Evolutionary conservation across 2,329 filamentous ascomycete species (phyloP).

Genomic region (Whalleya microplaca): DNA sequence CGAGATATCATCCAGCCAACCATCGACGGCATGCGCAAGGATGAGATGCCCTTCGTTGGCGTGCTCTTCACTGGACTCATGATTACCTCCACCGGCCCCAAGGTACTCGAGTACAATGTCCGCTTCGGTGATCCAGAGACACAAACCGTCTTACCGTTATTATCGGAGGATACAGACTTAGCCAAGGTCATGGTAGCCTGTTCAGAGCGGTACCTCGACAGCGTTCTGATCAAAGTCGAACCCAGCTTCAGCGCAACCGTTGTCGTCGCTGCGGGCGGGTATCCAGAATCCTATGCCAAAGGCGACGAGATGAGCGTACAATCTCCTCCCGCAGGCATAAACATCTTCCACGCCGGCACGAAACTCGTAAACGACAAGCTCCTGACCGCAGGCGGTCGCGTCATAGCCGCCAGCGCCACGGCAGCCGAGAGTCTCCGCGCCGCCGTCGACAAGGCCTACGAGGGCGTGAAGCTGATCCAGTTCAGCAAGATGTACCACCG

Average conservation of each 20-base stretch:
- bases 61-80: conserved; percentile 84
- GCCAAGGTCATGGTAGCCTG: conserved; percentile 89
- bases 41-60: conserved; percentile 74
- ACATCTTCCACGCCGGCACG: conserved; percentile 94
- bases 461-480: conserved; percentile 75
- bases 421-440: conserved; percentile 72
- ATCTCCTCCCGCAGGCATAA: conserved; percentile 53
- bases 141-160: conserved; percentile 77
- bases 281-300: conserved; percentile 85
- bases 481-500: conserved; percentile 92
- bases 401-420: conserved; percentile 89
- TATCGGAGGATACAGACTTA: conserved; percentile 79
- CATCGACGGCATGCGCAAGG: conserved; percentile 82
- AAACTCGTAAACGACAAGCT: conserved; percentile 65
- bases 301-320: conserved; percentile 64
- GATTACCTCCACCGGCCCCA: conserved; percentile 74
- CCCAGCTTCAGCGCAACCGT: conserved; percentile 82
- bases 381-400: conserved; percentile 81
- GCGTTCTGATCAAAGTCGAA: conserved; percentile 69
- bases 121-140: conserved; percentile 80
- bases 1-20: conserved; percentile 85
- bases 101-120: conserved; percentile 79
- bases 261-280: conserved; percentile 90
- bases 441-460: conserved; percentile 87
- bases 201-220: conserved; percentile 72